phyloP scores from a whole-genome alignment of 176 grass and related monocot species.

The Musa troglodytarum region DNA sequence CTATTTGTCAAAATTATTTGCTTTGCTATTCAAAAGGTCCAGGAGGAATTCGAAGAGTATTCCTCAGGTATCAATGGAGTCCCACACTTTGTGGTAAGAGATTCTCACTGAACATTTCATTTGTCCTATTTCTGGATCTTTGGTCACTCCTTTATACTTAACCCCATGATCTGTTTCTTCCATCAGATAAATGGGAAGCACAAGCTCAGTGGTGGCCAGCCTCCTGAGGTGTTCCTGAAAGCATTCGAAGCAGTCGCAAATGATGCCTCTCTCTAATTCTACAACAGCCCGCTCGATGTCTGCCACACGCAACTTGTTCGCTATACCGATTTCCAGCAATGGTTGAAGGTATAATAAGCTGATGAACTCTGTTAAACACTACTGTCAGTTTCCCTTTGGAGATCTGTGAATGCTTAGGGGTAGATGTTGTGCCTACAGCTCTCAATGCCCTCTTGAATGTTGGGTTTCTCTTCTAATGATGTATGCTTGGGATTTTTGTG shows the following conservation, averaged over 20 bases:
- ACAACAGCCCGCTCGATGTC: not conserved
- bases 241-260: conserved; percentile 47
- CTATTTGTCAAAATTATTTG: conserved; percentile 2
- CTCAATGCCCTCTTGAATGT: too few species aligned
- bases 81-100: conserved; percentile 78
- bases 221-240: conserved; percentile 57
- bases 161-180: conserved; percentile 8
- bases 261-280: not conserved
- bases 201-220: conserved; percentile 80
- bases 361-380: too few species aligned
- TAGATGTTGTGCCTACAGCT: too few species aligned
- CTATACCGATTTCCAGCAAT: not conserved
- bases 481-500: too few species aligned
- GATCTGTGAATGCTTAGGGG: too few species aligned
- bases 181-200: conserved; percentile 68
- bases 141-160: not conserved
- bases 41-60: conserved; percentile 75
- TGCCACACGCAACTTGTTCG: not conserved
- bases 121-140: not conserved
- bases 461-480: too few species aligned
- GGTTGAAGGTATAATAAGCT: too few species aligned
- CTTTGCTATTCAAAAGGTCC: conserved; percentile 48
- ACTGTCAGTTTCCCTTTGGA: too few species aligned
- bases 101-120: not conserved
- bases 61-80: conserved; percentile 75